Percentiles rank a stretch among this genome's conserved stretches.
phyloP scores from a whole-genome alignment of 148 eudicot species.

The Bassia scoparia region DNA sequence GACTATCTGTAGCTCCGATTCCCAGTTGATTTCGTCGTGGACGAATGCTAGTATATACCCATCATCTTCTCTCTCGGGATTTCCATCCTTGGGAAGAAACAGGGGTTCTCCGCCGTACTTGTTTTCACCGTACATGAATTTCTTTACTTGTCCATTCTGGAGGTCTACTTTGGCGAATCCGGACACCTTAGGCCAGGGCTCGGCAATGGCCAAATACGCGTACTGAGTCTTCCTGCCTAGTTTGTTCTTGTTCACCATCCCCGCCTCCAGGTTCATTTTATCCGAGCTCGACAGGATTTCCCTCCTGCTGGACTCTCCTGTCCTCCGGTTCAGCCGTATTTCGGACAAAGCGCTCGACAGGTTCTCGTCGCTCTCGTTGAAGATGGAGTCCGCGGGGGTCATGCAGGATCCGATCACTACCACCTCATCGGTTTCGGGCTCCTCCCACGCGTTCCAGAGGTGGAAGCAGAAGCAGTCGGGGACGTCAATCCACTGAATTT shows the following conservation, averaged over 20 bases:
- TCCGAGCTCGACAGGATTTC: slow-evolving; percentile 40
- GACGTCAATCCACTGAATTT: slow-evolving; percentile 68
- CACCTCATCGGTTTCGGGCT: slow-evolving; percentile 62
- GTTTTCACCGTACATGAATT: slow-evolving; percentile 49
- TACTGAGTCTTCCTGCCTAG: slow-evolving; percentile 62
- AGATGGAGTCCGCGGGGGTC: slow-evolving; percentile 87
- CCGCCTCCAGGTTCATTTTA: slow-evolving; percentile 73
- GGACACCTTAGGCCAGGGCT: slow-evolving; percentile 90
- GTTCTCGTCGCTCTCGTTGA: slow-evolving; percentile 70
- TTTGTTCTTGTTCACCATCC: slow-evolving; percentile 76
- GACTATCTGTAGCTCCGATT: slow-evolving; percentile 67
- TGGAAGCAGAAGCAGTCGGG: slow-evolving; percentile 90
- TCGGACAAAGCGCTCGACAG: slow-evolving; percentile 60
- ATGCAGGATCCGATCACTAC: slow-evolving; percentile 89
- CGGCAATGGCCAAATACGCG: slow-evolving; percentile 80
- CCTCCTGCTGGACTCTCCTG: slow-evolving; percentile 52
- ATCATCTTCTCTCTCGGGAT: slow-evolving; percentile 46
- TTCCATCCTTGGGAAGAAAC: slow-evolving; percentile 42
- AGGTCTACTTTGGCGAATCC: slow-evolving; percentile 83
- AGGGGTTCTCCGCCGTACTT: slow-evolving; percentile 79
- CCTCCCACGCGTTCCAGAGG: slow-evolving; percentile 93
- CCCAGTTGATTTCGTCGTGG: slow-evolving; percentile 59
- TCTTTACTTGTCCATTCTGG: slow-evolving; percentile 45
- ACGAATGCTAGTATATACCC: slow-evolving; percentile 65
- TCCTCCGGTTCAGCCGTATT: slow-evolving; percentile 60